Evolutionary conservation across 306 rosid species (phyloP).

Genomic region (Alnus rubra): DNA sequence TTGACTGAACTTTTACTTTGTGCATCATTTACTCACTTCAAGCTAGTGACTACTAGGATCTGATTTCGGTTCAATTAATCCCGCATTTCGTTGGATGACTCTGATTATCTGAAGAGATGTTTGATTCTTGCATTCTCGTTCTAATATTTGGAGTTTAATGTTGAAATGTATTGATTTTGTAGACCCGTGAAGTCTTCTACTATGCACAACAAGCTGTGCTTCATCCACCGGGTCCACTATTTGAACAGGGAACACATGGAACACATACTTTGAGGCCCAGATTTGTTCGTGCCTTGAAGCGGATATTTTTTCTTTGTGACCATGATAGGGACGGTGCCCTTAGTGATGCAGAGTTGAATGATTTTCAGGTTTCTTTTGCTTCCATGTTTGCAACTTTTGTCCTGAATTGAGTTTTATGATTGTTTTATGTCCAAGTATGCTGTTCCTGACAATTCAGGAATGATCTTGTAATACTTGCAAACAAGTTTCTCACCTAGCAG

Average conservation of each 20-base stretch:
- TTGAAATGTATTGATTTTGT: conserved; percentile 26
- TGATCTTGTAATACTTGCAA: conserved; percentile 1
- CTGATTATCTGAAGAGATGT: conserved; percentile 3
- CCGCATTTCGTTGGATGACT: background rate
- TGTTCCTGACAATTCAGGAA: background rate
- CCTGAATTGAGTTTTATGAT: background rate
- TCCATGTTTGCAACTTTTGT: background rate
- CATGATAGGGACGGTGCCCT: conserved; percentile 93
- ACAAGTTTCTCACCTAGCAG: background rate
- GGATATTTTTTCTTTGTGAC: conserved; percentile 92
- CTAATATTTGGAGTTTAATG: background rate
- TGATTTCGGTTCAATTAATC: conserved; percentile 21
- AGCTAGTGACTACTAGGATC: conserved; percentile 17
- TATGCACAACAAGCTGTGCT: conserved; percentile 98
- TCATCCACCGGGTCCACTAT: conserved; percentile 95
- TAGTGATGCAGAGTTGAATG: conserved; percentile 59
- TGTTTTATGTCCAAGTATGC: background rate
- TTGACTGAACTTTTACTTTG: background rate
- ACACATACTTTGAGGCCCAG: conserved; percentile 84
- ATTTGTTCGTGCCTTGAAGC: conserved; percentile 90
- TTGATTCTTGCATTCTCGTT: conserved; percentile 10
- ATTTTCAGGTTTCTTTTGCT: conserved; percentile 47
- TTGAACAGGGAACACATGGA: conserved; percentile 73
- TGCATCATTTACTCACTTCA: background rate
- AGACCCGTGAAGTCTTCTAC: conserved; percentile 97